Evolutionary conservation across 192 early-diverging fungal genomes (phyloP).

Genomic region (Entrophospora sp.): DNA sequence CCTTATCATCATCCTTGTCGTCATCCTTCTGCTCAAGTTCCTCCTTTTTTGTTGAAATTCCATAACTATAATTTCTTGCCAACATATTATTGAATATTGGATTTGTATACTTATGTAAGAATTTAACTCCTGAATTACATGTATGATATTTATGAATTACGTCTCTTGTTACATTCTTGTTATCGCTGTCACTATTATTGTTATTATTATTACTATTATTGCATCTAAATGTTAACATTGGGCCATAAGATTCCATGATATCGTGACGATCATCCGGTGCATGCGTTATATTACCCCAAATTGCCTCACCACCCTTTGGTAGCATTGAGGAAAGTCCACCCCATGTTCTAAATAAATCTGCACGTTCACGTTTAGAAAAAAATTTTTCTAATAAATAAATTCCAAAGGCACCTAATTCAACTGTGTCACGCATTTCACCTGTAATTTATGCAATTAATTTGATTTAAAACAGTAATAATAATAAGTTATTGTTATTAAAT

Average conservation of each 20-base stretch:
- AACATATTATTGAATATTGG: slow-evolving; percentile 42
- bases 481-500: background rate
- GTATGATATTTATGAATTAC: background rate
- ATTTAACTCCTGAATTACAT: slow-evolving; percentile 24
- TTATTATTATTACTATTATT: background rate
- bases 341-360: slow-evolving; percentile 74
- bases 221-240: slow-evolving; percentile 42
- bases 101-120: slow-evolving; percentile 47
- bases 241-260: slow-evolving; percentile 38
- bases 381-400: slow-evolving; percentile 78
- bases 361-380: slow-evolving; percentile 67
- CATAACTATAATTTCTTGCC: slow-evolving; percentile 54
- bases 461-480: no score
- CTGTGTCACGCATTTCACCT: slow-evolving; percentile 80
- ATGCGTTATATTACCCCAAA: slow-evolving; percentile 61
- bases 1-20: no score
- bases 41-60: slow-evolving; percentile 45
- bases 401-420: slow-evolving; percentile 65
- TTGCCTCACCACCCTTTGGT: slow-evolving; percentile 70
- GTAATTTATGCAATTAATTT: no score
- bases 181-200: background rate
- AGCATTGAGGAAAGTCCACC: slow-evolving; percentile 67
- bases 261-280: slow-evolving; percentile 63
- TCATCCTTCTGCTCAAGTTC: slow-evolving; percentile 50
- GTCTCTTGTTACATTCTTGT: background rate